Evolutionary conservation across 2,329 filamentous ascomycete genomes (phyloP).

Genomic region (Curvularia verruculosa): DNA sequence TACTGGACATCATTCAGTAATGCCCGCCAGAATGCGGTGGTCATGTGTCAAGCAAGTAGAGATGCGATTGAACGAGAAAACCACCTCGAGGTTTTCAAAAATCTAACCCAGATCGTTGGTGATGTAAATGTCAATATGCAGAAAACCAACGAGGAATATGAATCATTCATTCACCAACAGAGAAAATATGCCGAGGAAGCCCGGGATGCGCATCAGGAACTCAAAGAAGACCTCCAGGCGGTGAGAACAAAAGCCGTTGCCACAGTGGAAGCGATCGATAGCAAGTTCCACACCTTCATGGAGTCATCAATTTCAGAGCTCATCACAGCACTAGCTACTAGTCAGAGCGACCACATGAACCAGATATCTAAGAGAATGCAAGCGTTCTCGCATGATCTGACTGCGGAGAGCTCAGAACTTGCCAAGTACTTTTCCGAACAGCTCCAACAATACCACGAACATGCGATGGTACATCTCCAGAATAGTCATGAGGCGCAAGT

Average conservation of each 20-base stretch:
- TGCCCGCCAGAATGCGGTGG: constrained; percentile 64
- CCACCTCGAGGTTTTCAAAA: constrained; percentile 43
- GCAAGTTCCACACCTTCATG: constrained; percentile 31
- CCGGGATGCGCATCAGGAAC: constrained; percentile 26
- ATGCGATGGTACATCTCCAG: constrained; percentile 17
- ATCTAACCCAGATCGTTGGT: constrained; percentile 36
- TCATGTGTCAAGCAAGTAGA: constrained; percentile 67
- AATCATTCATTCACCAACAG: constrained; percentile 32
- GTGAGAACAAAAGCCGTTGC: constrained; percentile 30
- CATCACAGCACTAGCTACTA: constrained; percentile 24
- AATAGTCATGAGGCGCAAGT: constrained; percentile 29
- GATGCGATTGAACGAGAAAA: constrained; percentile 63
- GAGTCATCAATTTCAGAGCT: constrained; percentile 27
- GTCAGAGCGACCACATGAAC: constrained; percentile 23
- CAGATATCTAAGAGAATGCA: constrained; percentile 28
- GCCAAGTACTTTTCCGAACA: constrained; percentile 21
- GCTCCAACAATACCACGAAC: constrained; percentile 26
- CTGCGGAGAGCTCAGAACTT: constrained; percentile 25
- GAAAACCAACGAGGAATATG: constrained; percentile 32
- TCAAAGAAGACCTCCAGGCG: constrained; percentile 24
- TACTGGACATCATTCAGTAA: constrained; percentile 71
- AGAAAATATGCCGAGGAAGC: constrained; percentile 30
- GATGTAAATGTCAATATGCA: constrained; percentile 31
- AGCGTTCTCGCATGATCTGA: constrained; percentile 27
- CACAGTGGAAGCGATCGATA: constrained; percentile 22